Percentiles rank a stretch among this genome's conserved stretches.
Conservation (phyloP, 1,139 yeast genomes). For the Candida mesenterica region DNA sequence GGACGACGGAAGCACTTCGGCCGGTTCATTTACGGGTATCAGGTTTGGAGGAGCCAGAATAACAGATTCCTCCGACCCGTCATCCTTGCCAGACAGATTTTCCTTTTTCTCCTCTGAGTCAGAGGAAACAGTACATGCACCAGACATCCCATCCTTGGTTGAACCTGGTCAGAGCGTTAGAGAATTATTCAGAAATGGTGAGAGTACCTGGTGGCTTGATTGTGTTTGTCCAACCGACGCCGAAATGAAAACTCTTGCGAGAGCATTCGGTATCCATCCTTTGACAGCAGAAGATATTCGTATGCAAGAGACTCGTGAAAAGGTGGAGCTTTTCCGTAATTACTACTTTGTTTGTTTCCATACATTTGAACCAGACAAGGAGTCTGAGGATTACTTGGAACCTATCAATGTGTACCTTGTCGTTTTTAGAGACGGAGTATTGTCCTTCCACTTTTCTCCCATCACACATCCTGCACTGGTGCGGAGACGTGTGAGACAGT, state of each 20-base stretch:
- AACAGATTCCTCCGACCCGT: slow-evolving; percentile 19
- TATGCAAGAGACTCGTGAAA: slow-evolving; percentile 83
- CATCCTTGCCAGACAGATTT: slow-evolving; percentile 55
- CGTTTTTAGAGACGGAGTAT: slow-evolving; percentile 79
- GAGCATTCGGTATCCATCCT: slow-evolving; percentile 82
- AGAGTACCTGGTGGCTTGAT: slow-evolving; percentile 77
- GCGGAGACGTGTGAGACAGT: slow-evolving; percentile 86
- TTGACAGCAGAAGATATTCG: slow-evolving; percentile 82
- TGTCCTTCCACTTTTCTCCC: slow-evolving; percentile 85
- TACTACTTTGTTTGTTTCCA: slow-evolving; percentile 84
- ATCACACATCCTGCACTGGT: slow-evolving; percentile 82
- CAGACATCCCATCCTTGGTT: slow-evolving; percentile 76
- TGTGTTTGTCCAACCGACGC: slow-evolving; percentile 68
- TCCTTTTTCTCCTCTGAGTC: slow-evolving; percentile 77
- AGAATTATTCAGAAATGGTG: slow-evolving; percentile 60
- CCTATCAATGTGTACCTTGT: slow-evolving; percentile 87
- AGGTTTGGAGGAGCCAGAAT: slow-evolving; percentile 36
- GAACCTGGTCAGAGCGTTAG: slow-evolving; percentile 63
- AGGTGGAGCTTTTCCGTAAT: slow-evolving; percentile 71
- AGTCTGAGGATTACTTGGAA: slow-evolving; percentile 78
- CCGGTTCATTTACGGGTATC: slow-evolving; percentile 25
- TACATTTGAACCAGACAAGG: slow-evolving; percentile 73
- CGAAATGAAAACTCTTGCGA: slow-evolving; percentile 62
- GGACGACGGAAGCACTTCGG: slow-evolving; percentile 10
- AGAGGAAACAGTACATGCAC: slow-evolving; percentile 87